Evolutionary conservation across 2,329 filamentous ascomycete genomes (phyloP), one percentile per base, ranked within the genome.

Genomic region (Epichloe gansuensis): DNA sequence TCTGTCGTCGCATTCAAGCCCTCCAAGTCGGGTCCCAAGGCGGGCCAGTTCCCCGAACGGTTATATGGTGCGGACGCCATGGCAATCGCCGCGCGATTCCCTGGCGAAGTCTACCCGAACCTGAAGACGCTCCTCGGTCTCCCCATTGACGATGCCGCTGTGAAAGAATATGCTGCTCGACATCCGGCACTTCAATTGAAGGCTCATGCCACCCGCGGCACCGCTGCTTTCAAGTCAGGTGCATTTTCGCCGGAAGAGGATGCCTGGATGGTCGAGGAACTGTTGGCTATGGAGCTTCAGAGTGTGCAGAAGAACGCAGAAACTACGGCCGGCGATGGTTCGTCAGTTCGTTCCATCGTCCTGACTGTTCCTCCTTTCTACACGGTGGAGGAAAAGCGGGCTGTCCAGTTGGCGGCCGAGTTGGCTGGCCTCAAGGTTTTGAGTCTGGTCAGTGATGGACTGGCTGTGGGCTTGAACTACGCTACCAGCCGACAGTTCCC

Each of bases 1-100:
- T 88, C 90, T 2, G 90, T 89, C 42, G 82, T 98, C 59, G 86
- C 89, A 43, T 97, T 98, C 74, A 97, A 98, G 71, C 89, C 90
- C 39, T 76, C 81, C n/a, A 79, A 79, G 60, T 73, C 77, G 61
- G 79, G 77, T 51, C 74, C 80, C 54, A 77, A 78, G 62, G 74
- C 74, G 58, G 83, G 80, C 50, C 70, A 74, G 17, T 96, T 85
- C 66, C 93, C 93, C 40, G 93, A 98, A 71, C 79, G 93, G 62
- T 79, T 85, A 53, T 98, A 97, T 65, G 93, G 93, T 65, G 87
- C 86, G 58, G 90, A 97, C 71, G 91, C 93, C 55, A 76, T 95
- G 62, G 87, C 91, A 55, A 77, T 98, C 51, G 80, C 89, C 50
- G 84, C 88, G 53, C 80, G 93, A 59, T 96, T 94, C 67, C 90